Conservation (phyloP, 176 grass and related monocot species). For the Luzula sylvatica region DNA sequence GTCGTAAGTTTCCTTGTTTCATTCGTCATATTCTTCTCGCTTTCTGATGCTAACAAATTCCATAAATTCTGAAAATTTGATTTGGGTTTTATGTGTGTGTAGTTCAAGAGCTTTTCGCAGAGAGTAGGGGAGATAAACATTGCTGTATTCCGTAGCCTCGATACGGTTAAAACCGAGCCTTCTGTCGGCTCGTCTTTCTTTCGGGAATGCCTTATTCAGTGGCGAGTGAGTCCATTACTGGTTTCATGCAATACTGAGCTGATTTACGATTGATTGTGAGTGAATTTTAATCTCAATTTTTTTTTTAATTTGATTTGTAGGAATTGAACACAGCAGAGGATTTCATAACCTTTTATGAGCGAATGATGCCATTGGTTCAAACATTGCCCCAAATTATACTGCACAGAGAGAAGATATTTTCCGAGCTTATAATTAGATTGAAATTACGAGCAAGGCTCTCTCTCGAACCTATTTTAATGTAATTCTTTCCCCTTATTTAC, state of each 20-base stretch:
- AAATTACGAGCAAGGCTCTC: constrained; percentile 65
- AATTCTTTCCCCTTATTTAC: constrained; percentile 21
- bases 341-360: constrained; percentile 80
- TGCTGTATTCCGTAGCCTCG: constrained; percentile 68
- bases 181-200: constrained; percentile 77
- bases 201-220: constrained; percentile 52
- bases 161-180: constrained; percentile 51
- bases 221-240: constrained; percentile 44
- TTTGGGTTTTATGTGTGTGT: neutral
- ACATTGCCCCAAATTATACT: constrained; percentile 89
- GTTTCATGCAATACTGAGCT: neutral
- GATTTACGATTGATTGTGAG: neutral
- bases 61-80: neutral
- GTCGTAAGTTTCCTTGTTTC: constrained; percentile 30
- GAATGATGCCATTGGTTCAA: constrained; percentile 75
- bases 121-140: constrained; percentile 79
- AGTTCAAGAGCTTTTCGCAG: constrained; percentile 90
- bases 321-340: constrained; percentile 82
- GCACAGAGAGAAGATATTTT: constrained; percentile 65
- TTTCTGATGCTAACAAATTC: constrained; percentile 6
- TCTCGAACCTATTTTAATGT: constrained; percentile 83
- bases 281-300: constrained; percentile 8
- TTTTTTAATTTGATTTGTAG: constrained; percentile 29
- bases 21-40: neutral
- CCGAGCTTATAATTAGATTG: constrained; percentile 51